Evolutionary conservation across 306 rosid genomes (phyloP).

Genomic region (Begonia masoniana): DNA sequence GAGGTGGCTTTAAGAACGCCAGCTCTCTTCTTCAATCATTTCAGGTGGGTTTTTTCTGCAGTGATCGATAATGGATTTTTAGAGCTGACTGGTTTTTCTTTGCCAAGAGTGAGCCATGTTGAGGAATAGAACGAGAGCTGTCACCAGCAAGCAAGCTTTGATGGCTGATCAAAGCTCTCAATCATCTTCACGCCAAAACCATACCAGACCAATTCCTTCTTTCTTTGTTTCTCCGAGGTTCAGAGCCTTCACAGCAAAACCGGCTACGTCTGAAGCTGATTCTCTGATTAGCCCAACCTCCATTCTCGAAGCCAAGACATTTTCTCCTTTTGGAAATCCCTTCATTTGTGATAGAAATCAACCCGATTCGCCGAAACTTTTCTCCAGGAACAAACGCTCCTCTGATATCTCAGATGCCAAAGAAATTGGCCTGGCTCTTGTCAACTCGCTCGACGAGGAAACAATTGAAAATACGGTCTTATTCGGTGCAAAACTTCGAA

Average conservation of each 20-base stretch:
- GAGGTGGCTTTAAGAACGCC: too few species aligned
- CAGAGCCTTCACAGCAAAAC: conserved; percentile 32
- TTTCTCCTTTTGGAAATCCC: conserved; percentile 29
- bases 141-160: conserved; percentile 51
- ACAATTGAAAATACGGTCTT: conserved; percentile 12
- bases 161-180: conserved; percentile 68
- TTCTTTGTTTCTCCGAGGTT: conserved; percentile 52
- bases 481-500: conserved; percentile 48
- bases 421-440: conserved; percentile 60
- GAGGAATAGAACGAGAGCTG: conserved; percentile 75
- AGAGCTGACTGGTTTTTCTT: too few species aligned
- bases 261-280: conserved; percentile 33
- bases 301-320: conserved; percentile 42
- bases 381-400: conserved; percentile 21
- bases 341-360: conserved; percentile 21
- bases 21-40: too few species aligned
- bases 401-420: conserved; percentile 26
- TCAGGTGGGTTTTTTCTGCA: too few species aligned
- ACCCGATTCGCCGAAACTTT: conserved; percentile 18
- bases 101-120: conserved; percentile 27
- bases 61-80: too few species aligned
- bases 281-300: conserved; percentile 59
- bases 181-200: conserved; percentile 26
- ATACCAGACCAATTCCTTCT: conserved; percentile 24
- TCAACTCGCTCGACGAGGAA: conserved; percentile 33